phyloP scores from a whole-genome alignment of 768 basidiomycete genomes.

The Russula earlei region DNA sequence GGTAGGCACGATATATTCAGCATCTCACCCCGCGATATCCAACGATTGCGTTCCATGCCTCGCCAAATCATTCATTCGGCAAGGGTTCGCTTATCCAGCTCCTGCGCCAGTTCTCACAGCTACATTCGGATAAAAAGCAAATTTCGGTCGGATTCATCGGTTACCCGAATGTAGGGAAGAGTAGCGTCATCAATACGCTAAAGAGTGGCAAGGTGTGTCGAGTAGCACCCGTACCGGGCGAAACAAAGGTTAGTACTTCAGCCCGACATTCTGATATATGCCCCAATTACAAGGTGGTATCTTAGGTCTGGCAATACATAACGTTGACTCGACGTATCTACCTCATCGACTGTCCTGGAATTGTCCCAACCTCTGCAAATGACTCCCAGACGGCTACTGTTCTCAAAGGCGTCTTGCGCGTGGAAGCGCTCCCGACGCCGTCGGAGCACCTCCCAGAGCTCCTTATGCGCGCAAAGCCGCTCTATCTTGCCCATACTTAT shows the following conservation, averaged over 20 bases:
- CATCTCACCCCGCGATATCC: conserved; percentile 91
- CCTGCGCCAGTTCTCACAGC: conserved; percentile 89
- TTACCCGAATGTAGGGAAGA: conserved; percentile 98
- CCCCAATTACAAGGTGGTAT: neutral
- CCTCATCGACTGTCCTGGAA: conserved; percentile 98
- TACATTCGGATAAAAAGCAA: conserved; percentile 98
- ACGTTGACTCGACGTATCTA: conserved; percentile 93
- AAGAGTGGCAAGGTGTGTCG: conserved; percentile 97
- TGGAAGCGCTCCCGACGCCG: conserved; percentile 87
- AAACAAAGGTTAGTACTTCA: conserved; percentile 59
- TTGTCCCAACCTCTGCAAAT: conserved; percentile 88
- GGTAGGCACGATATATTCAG: conserved; percentile 91
- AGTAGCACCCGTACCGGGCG: conserved; percentile 94
- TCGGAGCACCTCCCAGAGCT: conserved; percentile 86
- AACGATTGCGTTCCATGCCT: conserved; percentile 97
- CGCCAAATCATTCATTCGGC: conserved; percentile 97
- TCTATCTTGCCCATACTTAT: conserved; percentile 85
- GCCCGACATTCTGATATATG: neutral
- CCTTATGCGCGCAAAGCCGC: conserved; percentile 83
- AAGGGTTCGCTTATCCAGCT: conserved; percentile 98
- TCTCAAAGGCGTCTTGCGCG: conserved; percentile 92
- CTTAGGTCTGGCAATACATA: conserved; percentile 95
- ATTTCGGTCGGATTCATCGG: conserved; percentile 97
- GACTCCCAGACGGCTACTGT: conserved; percentile 88
- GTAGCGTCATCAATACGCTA: conserved; percentile 94